A percentile compares a stretch with the other conserved stretches of the same genome.
These are phyloP conservation scores for Arthrobotrys musiformis DNA, from an alignment of 2,329 filamentous ascomycete species.

Conservation along the genomic window DNA sequence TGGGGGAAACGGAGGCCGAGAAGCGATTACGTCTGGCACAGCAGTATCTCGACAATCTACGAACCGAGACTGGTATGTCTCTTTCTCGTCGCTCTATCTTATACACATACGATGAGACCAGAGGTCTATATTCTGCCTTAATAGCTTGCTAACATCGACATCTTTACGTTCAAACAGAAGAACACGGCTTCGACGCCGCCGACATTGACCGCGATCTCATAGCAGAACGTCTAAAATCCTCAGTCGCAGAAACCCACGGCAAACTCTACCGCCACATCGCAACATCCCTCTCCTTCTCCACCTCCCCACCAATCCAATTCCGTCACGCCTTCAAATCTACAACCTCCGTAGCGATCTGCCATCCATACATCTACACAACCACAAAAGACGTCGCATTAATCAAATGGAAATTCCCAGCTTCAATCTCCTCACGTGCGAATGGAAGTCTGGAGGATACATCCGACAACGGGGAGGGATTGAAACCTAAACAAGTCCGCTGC, in stretches of 20 bases:
- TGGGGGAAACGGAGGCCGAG: conserved; percentile 88
- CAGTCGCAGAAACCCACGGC: conserved; percentile 82
- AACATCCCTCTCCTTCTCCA: conserved; percentile 75
- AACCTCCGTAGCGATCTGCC: conserved; percentile 81
- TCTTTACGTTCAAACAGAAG: conserved; percentile 64
- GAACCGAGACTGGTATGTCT: conserved; percentile 69
- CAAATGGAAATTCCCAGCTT: conserved; percentile 80
- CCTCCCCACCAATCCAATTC: conserved; percentile 77
- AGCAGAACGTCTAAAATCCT: conserved; percentile 78
- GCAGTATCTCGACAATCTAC: conserved; percentile 89
- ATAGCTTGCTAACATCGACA: conserved; percentile 15
- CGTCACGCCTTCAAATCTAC: conserved; percentile 80
- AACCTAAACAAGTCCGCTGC: conserved; percentile 73
- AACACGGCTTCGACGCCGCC: conserved; percentile 88
- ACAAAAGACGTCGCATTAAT: conserved; percentile 84
- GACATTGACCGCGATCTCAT: conserved; percentile 94
- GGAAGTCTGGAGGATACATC: conserved; percentile 58
- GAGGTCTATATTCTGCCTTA: neutral
- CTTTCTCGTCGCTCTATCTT: neutral
- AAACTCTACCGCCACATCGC: conserved; percentile 85
- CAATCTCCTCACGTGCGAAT: conserved; percentile 59
- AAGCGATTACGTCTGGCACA: conserved; percentile 87
- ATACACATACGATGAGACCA: neutral
- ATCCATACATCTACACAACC: conserved; percentile 86
- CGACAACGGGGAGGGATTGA: conserved; percentile 69